phyloP scores from a whole-genome alignment of 495 filamentous ascomycete genomes.

The Annulohypoxylon bovei region DNA sequence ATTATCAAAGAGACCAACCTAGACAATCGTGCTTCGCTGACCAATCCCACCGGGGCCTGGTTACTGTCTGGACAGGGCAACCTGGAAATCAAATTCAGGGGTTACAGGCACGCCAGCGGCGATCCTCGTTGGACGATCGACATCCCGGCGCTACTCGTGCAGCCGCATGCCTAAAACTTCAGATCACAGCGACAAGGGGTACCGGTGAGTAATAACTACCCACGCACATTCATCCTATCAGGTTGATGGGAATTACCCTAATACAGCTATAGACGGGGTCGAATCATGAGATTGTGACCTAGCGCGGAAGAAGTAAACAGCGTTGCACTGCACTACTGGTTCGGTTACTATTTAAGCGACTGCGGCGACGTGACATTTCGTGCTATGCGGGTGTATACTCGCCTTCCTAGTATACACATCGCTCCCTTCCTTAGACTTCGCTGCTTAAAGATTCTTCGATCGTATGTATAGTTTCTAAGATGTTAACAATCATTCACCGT shows the following conservation, averaged over 20 bases:
- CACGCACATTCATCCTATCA: slow-evolving; percentile 28
- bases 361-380: slow-evolving; percentile 20
- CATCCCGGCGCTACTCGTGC: slow-evolving; percentile 40
- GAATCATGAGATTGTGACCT: slow-evolving; percentile 32
- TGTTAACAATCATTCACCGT: slow-evolving; percentile 9
- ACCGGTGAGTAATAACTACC: slow-evolving; percentile 28
- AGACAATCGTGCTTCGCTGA: slow-evolving; percentile 15
- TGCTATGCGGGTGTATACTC: slow-evolving; percentile 16
- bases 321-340: slow-evolving; percentile 25
- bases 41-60: slow-evolving; percentile 33
- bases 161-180: slow-evolving; percentile 38
- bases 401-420: slow-evolving; percentile 18
- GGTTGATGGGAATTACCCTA: slow-evolving; percentile 14
- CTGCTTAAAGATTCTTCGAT: slow-evolving; percentile 13
- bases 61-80: slow-evolving; percentile 30
- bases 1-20: slow-evolving; percentile 35
- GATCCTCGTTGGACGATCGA: slow-evolving; percentile 31
- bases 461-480: neutral
- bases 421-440: neutral
- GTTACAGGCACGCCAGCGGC: slow-evolving; percentile 7
- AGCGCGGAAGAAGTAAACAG: slow-evolving; percentile 36
- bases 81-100: slow-evolving; percentile 24
- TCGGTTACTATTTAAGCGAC: slow-evolving; percentile 34
- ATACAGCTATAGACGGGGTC: slow-evolving; percentile 32
- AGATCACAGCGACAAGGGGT: slow-evolving; percentile 34